Evolutionary conservation across 1,139 yeast species (phyloP), one percentile per base, ranked within the genome.

Genomic region (Arxiozyma heterogenica): DNA sequence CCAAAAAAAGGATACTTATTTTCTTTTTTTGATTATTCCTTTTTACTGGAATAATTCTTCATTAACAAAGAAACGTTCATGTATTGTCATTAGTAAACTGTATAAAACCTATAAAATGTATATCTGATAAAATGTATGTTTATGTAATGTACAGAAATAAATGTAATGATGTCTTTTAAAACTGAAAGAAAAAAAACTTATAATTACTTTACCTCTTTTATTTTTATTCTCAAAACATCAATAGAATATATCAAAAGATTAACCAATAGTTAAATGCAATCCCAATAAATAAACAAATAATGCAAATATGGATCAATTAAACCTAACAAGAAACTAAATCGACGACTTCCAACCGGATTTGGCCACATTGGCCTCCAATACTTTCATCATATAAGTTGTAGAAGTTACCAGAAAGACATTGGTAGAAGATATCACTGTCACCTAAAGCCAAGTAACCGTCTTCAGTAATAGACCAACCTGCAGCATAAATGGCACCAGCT

Each of bases 401-500:
- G 82, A 86, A 86, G 67, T 76, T 76, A 64, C 94, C 94, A 41
- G 90, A 83, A 64, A 78, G 72, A 78, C 93, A 86, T 76, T 85
- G 89, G 81, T 80, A 85, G 51, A 55, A 55, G 82, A 86, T 73
- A 58, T 80, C 78, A 54, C 71, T 68, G 72, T 77, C 75, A 74
- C 93, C 93, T 62, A 86, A 74, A 57, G 88, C 87, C 68, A 86
- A 81, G 75, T 74, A 68, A 63, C 88, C 88, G 54, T 81, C 84
- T 55, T 68, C 63, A 55, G 83, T 75, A 61, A 83, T 71, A 50
- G 85, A 76, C 91, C 91, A 85, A 61, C 93, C 91, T 57, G 82
- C 86, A 69, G 91, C 91, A 72, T 82, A 84, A 71, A 84, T 82
- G 61, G 89, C 77, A 72, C 91, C 93, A 55, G 91, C 90, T 78